Evolutionary conservation across 1,284 basidiomycete species (phyloP), one percentile per base, ranked within the genome.

Genomic region (Ceratobasidium sp.): DNA sequence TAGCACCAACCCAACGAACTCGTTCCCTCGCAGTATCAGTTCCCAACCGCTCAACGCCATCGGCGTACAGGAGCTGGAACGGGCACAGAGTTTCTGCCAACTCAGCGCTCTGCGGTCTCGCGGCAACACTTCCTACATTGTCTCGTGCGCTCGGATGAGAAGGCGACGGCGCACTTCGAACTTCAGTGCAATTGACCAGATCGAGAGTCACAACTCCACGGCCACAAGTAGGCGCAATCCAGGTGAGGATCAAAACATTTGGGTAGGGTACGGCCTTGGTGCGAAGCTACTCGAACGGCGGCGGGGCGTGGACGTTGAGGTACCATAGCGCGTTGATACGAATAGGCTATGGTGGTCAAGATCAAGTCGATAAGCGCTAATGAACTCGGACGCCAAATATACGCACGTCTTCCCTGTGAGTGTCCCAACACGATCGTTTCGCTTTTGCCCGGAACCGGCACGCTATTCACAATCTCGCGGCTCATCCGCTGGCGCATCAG

Each of bases 291-390:
- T 85, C 82, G 79, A 89, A 96, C 0, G 92, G 90, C 12, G 90
- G 88, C 1, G 85, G 80, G 0, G 87, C 88, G 79, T 96, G 93
- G 0, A 96, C 94, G 74, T 96, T 94, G 65, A 96, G 86, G 78
- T 94, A 96, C 89, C 92, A 96, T 0, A 96, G 81, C 16, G 89
- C 83, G 16, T 94, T 94, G 46, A 93, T 90, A 71, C 91, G 88
- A 9, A 93, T 82, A 1, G 93, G 92, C 94, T 96, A 76, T 18
- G 74, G 61, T 41, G 41, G 39, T 28, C 9, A 76, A 74, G 18
- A 48, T 26, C 53, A 28, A 57, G 43, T 73, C 55, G 74, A 73
- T 32, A 61, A 69, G 46, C 39, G 45, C 55, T 43, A n/a, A 46
- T 12, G 14, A 52, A 12, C 9, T 16, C 39, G 58, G 26, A 52